These are phyloP conservation scores for Jacaranda mimosifolia DNA, from an alignment of 257 asterid species.

Conservation along the genomic window DNA sequence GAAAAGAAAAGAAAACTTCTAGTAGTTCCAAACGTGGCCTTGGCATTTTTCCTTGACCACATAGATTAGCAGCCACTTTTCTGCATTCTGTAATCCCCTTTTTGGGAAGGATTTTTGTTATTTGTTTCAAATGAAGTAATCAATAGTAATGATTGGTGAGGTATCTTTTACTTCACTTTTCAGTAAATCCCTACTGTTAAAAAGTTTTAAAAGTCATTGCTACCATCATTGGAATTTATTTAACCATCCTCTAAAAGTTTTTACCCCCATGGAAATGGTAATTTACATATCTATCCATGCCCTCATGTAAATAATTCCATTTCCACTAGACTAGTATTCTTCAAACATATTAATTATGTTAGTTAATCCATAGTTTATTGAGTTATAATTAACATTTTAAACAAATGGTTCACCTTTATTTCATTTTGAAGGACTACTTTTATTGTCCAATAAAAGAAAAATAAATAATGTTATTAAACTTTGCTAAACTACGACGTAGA, in stretches of 20 bases:
- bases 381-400: too few relatives aligned
- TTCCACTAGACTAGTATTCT: not conserved
- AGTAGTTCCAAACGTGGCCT: not conserved
- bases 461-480: too few relatives aligned
- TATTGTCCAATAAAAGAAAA: not conserved
- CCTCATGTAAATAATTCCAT: not conserved
- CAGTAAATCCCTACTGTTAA: conserved; percentile 32
- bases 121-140: conserved; percentile 23
- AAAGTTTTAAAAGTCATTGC: conserved; percentile 10
- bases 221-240: conserved; percentile 15
- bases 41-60: not conserved
- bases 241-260: conserved; percentile 9
- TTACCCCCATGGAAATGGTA: not conserved
- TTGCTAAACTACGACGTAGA: too few relatives aligned
- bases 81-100: not conserved
- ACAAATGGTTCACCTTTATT: too few relatives aligned
- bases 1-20: not conserved
- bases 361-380: not conserved
- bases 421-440: not conserved
- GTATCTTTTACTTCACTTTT: conserved; percentile 41
- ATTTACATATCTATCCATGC: not conserved
- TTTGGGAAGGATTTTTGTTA: not conserved
- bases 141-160: conserved; percentile 36
- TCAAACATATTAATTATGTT: not conserved
- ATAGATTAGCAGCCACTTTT: too few relatives aligned